Percentiles rank a stretch among this genome's conserved stretches.
Conservation (phyloP, 2,329 filamentous ascomycete species). For the Penicillium freii region DNA sequence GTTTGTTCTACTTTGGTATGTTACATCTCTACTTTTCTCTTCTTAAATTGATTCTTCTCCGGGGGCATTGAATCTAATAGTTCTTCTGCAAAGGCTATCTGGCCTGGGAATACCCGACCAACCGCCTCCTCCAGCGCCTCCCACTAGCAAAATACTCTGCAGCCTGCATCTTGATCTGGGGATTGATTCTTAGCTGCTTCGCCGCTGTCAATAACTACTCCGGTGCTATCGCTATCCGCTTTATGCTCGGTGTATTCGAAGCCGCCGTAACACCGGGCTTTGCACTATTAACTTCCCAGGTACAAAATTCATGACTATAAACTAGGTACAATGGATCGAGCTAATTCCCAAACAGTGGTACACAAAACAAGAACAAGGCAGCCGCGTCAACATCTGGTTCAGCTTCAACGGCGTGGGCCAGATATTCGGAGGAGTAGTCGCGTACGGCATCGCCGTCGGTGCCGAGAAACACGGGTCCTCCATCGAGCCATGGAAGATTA, state of each 20-base stretch:
- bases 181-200: constrained; percentile 59
- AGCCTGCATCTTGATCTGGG: constrained; percentile 64
- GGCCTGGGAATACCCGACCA: constrained; percentile 66
- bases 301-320: constrained; percentile 7
- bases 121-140: constrained; percentile 61
- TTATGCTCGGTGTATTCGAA: constrained; percentile 68
- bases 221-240: constrained; percentile 63
- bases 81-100: constrained; percentile 40
- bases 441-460: constrained; percentile 62
- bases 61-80: not conserved
- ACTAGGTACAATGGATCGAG: not conserved
- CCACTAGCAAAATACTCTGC: constrained; percentile 67
- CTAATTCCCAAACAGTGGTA: constrained; percentile 57
- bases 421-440: constrained; percentile 61
- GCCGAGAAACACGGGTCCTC: constrained; percentile 54
- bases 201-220: constrained; percentile 61
- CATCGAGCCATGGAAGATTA: constrained; percentile 65
- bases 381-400: constrained; percentile 66
- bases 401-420: constrained; percentile 64
- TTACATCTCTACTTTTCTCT: not conserved
- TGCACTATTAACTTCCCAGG: constrained; percentile 61
- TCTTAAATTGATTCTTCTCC: not conserved
- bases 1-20: constrained; percentile 52
- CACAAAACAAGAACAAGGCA: constrained; percentile 66
- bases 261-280: constrained; percentile 68